phyloP scores from a whole-genome alignment of 1,284 basidiomycete genomes.

The Tremellales sp. region DNA sequence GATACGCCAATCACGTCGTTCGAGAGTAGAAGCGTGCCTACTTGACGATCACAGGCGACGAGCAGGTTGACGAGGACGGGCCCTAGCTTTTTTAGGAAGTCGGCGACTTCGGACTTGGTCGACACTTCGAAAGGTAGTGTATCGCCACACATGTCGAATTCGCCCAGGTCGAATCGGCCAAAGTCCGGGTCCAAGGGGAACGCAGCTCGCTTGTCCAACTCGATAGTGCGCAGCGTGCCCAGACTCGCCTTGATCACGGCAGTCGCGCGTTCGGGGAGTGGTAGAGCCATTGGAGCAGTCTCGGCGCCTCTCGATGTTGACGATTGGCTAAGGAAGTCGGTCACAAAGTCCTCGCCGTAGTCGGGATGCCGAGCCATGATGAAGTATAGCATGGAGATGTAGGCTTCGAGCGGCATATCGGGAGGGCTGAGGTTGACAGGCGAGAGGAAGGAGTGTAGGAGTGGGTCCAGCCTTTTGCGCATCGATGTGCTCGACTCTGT shows the following conservation, averaged over 20 bases:
- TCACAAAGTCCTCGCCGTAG: constrained; percentile 73
- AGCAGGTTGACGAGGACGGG: constrained; percentile 63
- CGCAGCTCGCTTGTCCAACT: constrained; percentile 64
- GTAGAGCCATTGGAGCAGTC: not conserved
- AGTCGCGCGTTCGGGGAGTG: constrained; percentile 59
- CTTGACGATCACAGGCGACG: constrained; percentile 60
- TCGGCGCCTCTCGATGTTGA: not conserved
- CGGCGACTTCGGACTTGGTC: constrained; percentile 65
- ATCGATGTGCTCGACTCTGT: constrained; percentile 76
- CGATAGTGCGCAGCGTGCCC: constrained; percentile 66
- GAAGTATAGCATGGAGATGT: constrained; percentile 77
- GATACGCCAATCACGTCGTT: constrained; percentile 72
- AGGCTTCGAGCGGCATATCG: constrained; percentile 72
- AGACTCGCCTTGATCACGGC: constrained; percentile 75
- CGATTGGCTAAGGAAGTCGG: constrained; percentile 66
- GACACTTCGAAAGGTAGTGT: constrained; percentile 56
- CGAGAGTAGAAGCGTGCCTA: constrained; percentile 74
- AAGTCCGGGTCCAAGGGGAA: constrained; percentile 79
- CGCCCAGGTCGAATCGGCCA: constrained; percentile 52
- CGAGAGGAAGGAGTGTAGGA: constrained; percentile 77
- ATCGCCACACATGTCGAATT: constrained; percentile 67
- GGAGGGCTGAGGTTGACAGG: constrained; percentile 61
- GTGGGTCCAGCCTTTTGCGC: constrained; percentile 68
- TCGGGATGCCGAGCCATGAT: constrained; percentile 81
- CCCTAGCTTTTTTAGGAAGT: constrained; percentile 68